A percentile compares a stretch with the other conserved stretches of the same genome.
Conservation (phyloP, 495 filamentous ascomycete genomes). For the Neohortaea acidophila region DNA sequence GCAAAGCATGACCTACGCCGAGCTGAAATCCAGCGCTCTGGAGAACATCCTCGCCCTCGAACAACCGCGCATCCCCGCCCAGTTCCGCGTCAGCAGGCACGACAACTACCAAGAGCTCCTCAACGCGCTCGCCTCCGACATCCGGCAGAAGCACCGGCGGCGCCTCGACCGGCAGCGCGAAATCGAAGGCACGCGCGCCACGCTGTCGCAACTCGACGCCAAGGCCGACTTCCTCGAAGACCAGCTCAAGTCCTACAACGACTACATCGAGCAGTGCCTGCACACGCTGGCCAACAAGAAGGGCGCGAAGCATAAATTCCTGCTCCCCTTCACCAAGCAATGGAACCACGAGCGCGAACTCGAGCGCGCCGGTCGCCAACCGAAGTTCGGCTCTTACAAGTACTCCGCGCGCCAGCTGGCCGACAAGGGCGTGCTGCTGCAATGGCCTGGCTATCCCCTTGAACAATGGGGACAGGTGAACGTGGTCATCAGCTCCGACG, state of each 20-base stretch:
- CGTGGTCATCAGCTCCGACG: constrained; percentile 83
- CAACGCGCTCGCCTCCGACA: constrained; percentile 92
- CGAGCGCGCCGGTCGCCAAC: constrained; percentile 73
- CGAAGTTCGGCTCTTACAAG: constrained; percentile 95
- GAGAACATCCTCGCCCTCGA: constrained; percentile 91
- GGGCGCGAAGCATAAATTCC: constrained; percentile 77
- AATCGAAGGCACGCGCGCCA: constrained; percentile 72
- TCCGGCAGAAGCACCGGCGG: constrained; percentile 87
- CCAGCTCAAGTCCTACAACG: constrained; percentile 93
- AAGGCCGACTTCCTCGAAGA: constrained; percentile 87
- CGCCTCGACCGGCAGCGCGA: constrained; percentile 82
- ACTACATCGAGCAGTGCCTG: constrained; percentile 99
- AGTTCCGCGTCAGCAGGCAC: constrained; percentile 71
- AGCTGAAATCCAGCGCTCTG: constrained; percentile 80
- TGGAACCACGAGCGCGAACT: constrained; percentile 97
- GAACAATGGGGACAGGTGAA: constrained; percentile 84
- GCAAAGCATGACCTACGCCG: constrained; percentile 74
- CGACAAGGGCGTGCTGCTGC: constrained; percentile 84
- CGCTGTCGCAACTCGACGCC: constrained; percentile 68
- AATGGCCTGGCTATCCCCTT: constrained; percentile 70
- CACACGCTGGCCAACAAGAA: constrained; percentile 96
- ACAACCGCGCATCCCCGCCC: constrained; percentile 25
- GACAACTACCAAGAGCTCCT: constrained; percentile 94
- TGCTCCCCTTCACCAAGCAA: constrained; percentile 95
- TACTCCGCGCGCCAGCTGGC: constrained; percentile 78